These are phyloP conservation scores for Candida arabinofermentans DNA, from an alignment of 805 yeast genomes.

Conservation along the genomic window DNA sequence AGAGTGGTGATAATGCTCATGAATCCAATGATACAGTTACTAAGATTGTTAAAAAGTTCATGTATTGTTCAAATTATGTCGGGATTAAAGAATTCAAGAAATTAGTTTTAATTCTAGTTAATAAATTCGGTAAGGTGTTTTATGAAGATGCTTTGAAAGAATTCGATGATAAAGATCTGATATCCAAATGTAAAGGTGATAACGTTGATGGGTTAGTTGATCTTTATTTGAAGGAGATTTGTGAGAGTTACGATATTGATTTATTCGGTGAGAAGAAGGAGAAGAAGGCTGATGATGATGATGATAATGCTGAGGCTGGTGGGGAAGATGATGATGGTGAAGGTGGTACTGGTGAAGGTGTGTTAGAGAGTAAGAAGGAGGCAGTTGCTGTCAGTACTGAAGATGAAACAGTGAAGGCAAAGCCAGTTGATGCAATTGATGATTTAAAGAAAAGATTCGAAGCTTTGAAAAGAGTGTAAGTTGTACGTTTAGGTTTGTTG, in stretches of 20 bases:
- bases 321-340: conserved; percentile 7
- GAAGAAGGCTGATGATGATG: conserved; percentile 4
- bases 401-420: not conserved
- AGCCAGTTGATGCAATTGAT: conserved; percentile 20
- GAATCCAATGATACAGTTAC: conserved; percentile 13
- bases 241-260: conserved; percentile 27
- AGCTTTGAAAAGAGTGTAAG: conserved; percentile 42
- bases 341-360: conserved; percentile 1
- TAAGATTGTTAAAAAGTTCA: conserved; percentile 13
- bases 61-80: conserved; percentile 18
- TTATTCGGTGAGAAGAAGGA: conserved; percentile 19
- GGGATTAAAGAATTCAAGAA: conserved; percentile 23
- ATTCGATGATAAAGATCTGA: conserved; percentile 14
- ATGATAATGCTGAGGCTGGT: conserved; percentile 5
- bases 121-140: conserved; percentile 21
- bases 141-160: conserved; percentile 17
- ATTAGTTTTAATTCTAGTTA: conserved; percentile 17
- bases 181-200: conserved; percentile 25
- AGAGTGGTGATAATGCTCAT: too few relatives aligned
- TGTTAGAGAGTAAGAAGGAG: not conserved
- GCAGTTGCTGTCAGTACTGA: not conserved
- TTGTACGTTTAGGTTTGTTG: not conserved
- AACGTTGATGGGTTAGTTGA: conserved; percentile 24
- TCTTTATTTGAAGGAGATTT: conserved; percentile 26
- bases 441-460: conserved; percentile 30